phyloP scores from a whole-genome alignment of 495 filamentous ascomycete species.

The Pseudevernia furfuracea region DNA sequence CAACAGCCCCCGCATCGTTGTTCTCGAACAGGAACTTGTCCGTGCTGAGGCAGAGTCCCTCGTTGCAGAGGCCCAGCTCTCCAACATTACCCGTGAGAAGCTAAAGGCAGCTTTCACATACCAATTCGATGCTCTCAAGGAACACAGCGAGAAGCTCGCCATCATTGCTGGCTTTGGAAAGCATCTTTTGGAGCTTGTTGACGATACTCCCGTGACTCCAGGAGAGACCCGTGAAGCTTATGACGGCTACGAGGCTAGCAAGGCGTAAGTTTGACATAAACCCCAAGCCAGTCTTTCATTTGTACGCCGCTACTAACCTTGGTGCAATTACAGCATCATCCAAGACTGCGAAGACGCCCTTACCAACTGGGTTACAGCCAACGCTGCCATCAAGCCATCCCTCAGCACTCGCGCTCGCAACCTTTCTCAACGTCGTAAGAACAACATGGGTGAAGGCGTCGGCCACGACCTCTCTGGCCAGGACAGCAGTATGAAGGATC shows the following conservation, averaged over 20 bases:
- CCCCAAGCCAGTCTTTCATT: background rate
- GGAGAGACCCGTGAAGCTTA: conserved; percentile 95
- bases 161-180: conserved; percentile 97
- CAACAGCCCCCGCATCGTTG: conserved; percentile 92
- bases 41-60: conserved; percentile 97
- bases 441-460: conserved; percentile 52
- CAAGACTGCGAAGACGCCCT: conserved; percentile 97
- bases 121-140: conserved; percentile 93
- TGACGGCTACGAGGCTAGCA: conserved; percentile 96
- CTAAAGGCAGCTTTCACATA: conserved; percentile 97
- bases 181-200: conserved; percentile 88
- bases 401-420: conserved; percentile 79
- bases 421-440: conserved; percentile 72
- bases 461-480: conserved; percentile 75
- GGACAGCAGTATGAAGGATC: conserved; percentile 72
- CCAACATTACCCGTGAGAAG: conserved; percentile 99
- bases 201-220: conserved; percentile 93
- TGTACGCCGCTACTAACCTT: background rate
- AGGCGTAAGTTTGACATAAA: conserved; percentile 46
- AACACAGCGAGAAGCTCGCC: conserved; percentile 97
- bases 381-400: conserved; percentile 76
- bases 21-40: conserved; percentile 96
- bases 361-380: conserved; percentile 90
- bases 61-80: conserved; percentile 94
- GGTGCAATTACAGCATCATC: conserved; percentile 58